phyloP scores from a whole-genome alignment of 805 yeast genomes.

The Blastobotrys muscicola region DNA sequence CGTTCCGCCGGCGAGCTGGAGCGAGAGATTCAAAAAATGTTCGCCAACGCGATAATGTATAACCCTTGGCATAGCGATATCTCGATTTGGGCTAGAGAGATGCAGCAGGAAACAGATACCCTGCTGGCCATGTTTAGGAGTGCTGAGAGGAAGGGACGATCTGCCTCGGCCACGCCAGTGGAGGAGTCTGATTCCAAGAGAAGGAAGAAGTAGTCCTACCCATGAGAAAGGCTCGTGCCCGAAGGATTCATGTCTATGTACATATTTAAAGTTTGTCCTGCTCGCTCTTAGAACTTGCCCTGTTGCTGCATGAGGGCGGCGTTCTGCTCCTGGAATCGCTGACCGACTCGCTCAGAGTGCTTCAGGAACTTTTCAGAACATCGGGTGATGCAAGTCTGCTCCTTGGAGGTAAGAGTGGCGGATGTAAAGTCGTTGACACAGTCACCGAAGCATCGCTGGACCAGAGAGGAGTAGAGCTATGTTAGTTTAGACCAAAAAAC shows the following conservation, averaged over 20 bases:
- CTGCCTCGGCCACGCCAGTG: slow-evolving; percentile 10
- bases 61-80: slow-evolving; percentile 58
- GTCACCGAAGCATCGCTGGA: slow-evolving; percentile 93
- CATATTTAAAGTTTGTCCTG: slow-evolving; percentile 1
- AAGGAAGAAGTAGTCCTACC: slow-evolving; percentile 10
- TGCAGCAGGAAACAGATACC: slow-evolving; percentile 58
- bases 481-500: not conserved
- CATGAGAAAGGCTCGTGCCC: no score
- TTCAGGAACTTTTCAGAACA: slow-evolving; percentile 97
- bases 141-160: slow-evolving; percentile 26
- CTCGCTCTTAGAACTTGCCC: slow-evolving; percentile 1
- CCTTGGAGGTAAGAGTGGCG: slow-evolving; percentile 73
- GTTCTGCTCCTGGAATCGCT: slow-evolving; percentile 97
- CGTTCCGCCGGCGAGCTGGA: slow-evolving; percentile 44
- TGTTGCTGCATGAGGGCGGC: slow-evolving; percentile 18
- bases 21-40: slow-evolving; percentile 63
- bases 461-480: slow-evolving; percentile 76
- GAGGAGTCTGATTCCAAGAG: slow-evolving; percentile 12
- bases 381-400: slow-evolving; percentile 73
- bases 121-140: slow-evolving; percentile 46
- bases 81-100: slow-evolving; percentile 51
- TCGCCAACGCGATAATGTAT: slow-evolving; percentile 78
- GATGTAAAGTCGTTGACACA: slow-evolving; percentile 99
- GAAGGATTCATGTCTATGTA: no score
- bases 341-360: slow-evolving; percentile 97